Evolutionary conservation across 2,329 filamentous ascomycete species (phyloP), one percentile per base, ranked within the genome.

Genomic region (Claviceps lovelessii): DNA sequence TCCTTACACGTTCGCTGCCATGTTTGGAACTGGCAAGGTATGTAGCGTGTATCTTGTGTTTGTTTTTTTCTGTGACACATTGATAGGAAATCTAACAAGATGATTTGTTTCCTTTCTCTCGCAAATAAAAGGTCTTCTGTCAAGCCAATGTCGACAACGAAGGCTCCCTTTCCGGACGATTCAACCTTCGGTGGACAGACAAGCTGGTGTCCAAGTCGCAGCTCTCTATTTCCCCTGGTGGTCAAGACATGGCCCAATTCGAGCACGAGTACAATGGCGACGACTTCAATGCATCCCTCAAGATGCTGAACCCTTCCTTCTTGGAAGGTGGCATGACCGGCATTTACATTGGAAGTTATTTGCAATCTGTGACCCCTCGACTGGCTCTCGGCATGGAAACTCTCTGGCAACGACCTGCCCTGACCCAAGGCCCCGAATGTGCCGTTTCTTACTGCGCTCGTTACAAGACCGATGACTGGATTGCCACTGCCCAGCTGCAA

Each of bases 121-220:
- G 8, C 9, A 5, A 8, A 19, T n/a, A 10, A 17, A 41, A 97
- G 91, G 80, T 95, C 57, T 96, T 98, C 71, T 83, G 93, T 72
- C 93, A 98, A 81, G 93, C 87, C 62, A 95, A 89, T 69, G 73
- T 97, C 69, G 91, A 97, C 71, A 96, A 93, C 68, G 90, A 96
- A 66, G 87, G 90, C 58, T 81, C 85, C 61, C 81, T 98, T 62
- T 86, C 84, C 58, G 88, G 88, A 54, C 85, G 91, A 68, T 90
- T 91, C 76, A 98, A 98, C 77, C 93, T 87, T 74, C 83, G 91
- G 70, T 95, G 90, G 88, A 82, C 78, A 60, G 79, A 82, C 60
- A 78, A 83, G 63, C 77, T 95, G 59, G 84, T 94, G 61, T 86
- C 88, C 69, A 97, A 96, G 77, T 82, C 87, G 57, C 86, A 90